A percentile compares a stretch with the other conserved stretches of the same genome.
Conservation (phyloP, 257 asterid genomes). For the Nicotiana noctiflora region DNA sequence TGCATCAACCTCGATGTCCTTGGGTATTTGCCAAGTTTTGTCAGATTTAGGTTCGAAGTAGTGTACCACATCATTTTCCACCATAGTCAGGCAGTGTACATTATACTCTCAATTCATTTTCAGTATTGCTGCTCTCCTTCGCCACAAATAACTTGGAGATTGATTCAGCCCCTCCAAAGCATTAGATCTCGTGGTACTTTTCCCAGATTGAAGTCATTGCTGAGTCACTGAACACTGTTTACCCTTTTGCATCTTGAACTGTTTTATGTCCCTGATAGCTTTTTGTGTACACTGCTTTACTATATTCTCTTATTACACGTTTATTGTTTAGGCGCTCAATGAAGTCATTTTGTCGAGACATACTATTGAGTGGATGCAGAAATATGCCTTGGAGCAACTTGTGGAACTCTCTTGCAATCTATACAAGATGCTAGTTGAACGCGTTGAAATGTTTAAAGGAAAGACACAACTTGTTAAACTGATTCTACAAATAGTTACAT, state of each 20-base stretch:
- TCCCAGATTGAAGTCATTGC: not conserved
- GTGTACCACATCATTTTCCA: not conserved
- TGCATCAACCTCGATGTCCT: not conserved
- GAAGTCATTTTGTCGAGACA: conserved; percentile 44
- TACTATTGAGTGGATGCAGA: conserved; percentile 66
- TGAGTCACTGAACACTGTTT: not conserved
- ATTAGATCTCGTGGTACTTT: not conserved
- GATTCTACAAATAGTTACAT: conserved; percentile 49
- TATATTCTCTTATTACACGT: not conserved
- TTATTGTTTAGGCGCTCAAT: conserved; percentile 43
- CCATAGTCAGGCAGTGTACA: not conserved
- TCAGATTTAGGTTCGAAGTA: not conserved
- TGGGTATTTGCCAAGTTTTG: not conserved
- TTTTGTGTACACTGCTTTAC: not conserved
- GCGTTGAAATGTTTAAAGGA: conserved; percentile 28
- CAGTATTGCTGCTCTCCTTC: not conserved
- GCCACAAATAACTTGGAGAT: not conserved
- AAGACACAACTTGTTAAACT: conserved; percentile 32
- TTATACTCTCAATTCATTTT: not conserved
- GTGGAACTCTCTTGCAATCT: conserved; percentile 66
- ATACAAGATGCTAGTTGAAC: conserved; percentile 48
- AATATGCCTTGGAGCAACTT: conserved; percentile 77
- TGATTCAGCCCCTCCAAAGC: not conserved
- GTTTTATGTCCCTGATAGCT: not conserved
- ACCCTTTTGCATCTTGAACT: not conserved